Base-by-base conservation (phyloP, 2,329 filamentous ascomycete genomes). In the Calcarisporium arbuscula region DNA sequence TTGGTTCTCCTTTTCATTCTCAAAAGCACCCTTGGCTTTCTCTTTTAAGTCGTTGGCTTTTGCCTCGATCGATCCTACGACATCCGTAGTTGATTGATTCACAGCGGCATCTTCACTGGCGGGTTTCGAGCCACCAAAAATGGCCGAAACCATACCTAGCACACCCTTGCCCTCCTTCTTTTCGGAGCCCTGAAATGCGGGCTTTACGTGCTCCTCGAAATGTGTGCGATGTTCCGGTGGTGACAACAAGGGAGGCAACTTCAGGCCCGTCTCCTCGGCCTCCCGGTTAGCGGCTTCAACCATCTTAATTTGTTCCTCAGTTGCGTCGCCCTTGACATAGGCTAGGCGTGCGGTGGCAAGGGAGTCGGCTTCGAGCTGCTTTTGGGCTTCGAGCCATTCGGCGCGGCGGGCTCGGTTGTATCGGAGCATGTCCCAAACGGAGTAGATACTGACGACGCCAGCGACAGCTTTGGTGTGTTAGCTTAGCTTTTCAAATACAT, bases 381-480 rank as follows among this genome's bases (percentile, higher is more conserved):
- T 65, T 50, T 77, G 72, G 35, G 72, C 62, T 39, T 72, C 67
- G 48, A 71, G 51, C 62, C 76, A 79, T 54, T 79, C 74, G 50
- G 58, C 60, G 50, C 72, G 73, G 48, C 74, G 72, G 58, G 71
- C 68, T 48, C 69, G 70, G 64, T 79, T 79, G 57, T 73, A 72
- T 35, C 65, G 62, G 40, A 77, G 62, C 74, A 79, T 79, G 56
- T 79, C 74, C 61, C 65, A 69, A 14, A 74, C 69, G 22, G 74
- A 75, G 62, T 77, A 79, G 42, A 68, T 58, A 35, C 72, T 77
- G 26, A 74, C 62, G 19, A 77, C 60, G 44, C 67, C 64, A 40
- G 72, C 72, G 41, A 78, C 61, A 32, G 63, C 73, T 77, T 10
- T 19, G n/a, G n/a, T n/a, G n/a, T n/a, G n/a, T n/a, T n/a, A n/a